These are phyloP conservation scores for Xylaria multiplex DNA, from an alignment of 2,329 filamentous ascomycete species.

Conservation along the genomic window DNA sequence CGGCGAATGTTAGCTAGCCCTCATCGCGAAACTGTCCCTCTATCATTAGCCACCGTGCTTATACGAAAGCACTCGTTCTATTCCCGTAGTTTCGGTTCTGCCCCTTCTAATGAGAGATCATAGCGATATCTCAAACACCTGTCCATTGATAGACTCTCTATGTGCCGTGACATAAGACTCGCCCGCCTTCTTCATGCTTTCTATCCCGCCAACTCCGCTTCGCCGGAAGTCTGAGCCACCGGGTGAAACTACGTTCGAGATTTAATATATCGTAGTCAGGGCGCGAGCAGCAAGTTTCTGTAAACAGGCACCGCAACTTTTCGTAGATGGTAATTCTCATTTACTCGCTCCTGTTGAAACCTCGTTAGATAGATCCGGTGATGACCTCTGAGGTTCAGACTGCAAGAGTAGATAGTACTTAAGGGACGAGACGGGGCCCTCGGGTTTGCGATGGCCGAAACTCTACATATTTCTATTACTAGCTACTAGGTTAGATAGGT, in stretches of 20 bases:
- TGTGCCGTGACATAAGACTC: constrained; percentile 9
- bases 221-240: too few species aligned
- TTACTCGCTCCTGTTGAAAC: not conserved
- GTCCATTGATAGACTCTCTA: not conserved
- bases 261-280: not conserved
- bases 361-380: too few species aligned
- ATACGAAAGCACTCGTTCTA: too few species aligned
- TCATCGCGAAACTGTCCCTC: not conserved
- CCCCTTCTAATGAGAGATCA: not conserved
- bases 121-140: constrained; percentile 7
- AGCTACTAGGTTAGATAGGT: too few species aligned
- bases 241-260: too few species aligned
- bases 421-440: too few species aligned
- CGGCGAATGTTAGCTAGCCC: not conserved
- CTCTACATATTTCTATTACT: too few species aligned
- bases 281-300: not conserved
- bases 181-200: not conserved
- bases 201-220: not conserved
- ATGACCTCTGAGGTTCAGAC: not conserved
- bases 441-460: not conserved
- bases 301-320: not conserved
- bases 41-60: not conserved
- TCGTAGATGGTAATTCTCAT: not conserved
- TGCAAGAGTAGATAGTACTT: not conserved
- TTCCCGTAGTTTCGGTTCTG: not conserved